Evolutionary conservation across 768 basidiomycete species (phyloP), one percentile per base, ranked within the genome.

Genomic region (Rhodotorula diobovata): DNA sequence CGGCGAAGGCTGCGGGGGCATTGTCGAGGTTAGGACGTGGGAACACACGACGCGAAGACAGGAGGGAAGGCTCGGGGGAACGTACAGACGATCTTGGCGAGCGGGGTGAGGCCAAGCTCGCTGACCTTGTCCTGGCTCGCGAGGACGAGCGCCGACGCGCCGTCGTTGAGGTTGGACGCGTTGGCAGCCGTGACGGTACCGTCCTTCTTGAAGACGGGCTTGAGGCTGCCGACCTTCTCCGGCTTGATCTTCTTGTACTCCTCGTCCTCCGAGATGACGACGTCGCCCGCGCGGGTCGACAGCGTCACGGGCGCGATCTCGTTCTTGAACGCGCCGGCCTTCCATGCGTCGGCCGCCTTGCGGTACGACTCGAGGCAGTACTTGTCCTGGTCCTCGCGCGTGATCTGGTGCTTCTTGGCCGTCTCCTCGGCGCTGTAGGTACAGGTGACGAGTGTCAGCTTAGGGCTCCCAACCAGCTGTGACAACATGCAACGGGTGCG

Each of bases 171-270:
- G 71, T 86, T 90, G 28, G 91, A 94, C 11, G 96, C 92, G 83
- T 99, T 99, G 74, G 96, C 96, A 68, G 96, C 89, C 30, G 96
- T 99, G 82, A 99, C 92, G 68, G 87, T 90, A 58, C 80, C 80
- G 72, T 88, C 84, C 81, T 85, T 85, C 82, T 89, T 88, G 87
- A 99, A 99, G 45, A 89, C 89, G 61, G 94, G 92, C 74, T 86
- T 87, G 72, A 99, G 85, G 12, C 87, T 83, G 45, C 93, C 91
- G 74, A 98, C 86, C 81, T 99, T 99, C 73, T 96, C 94, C 79
- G 87, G 93, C 78, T 95, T 87, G 75, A 99, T 87, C 76, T 93
- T 90, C 84, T 94, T 98, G 85, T 92, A 97, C 79, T 98, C 96
- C 81, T 99, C 96, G 78, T 99, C 96, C 83, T 98, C 94, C 75